A percentile compares a stretch with the other conserved stretches of the same genome.
Conservation (phyloP, 1,139 yeast species). For the Pichia cactophila region DNA sequence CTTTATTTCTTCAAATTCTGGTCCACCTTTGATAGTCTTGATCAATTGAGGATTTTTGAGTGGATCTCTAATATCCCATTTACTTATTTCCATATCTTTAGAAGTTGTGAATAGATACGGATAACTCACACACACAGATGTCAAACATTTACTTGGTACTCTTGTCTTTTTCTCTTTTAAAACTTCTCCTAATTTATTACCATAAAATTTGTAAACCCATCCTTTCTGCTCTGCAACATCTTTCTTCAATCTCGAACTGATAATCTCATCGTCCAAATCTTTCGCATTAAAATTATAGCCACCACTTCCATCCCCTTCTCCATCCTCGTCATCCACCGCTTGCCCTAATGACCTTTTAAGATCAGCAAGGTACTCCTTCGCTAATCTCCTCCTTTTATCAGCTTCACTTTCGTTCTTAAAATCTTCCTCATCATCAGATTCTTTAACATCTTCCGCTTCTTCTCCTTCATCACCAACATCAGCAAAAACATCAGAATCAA, state of each 20-base stretch:
- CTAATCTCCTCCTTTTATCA: slow-evolving; percentile 88
- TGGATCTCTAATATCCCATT: slow-evolving; percentile 58
- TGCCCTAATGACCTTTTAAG: slow-evolving; percentile 33
- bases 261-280: slow-evolving; percentile 80
- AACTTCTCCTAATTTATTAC: slow-evolving; percentile 33
- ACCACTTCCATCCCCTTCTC: slow-evolving; percentile 28
- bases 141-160: slow-evolving; percentile 52
- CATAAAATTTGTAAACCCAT: slow-evolving; percentile 58
- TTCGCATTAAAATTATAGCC: slow-evolving; percentile 78
- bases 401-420: slow-evolving; percentile 75
- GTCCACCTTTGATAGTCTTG: slow-evolving; percentile 61
- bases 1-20: slow-evolving; percentile 32
- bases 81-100: slow-evolving; percentile 72
- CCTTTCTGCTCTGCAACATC: slow-evolving; percentile 92
- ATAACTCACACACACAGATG: slow-evolving; percentile 43
- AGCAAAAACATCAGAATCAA: slow-evolving; percentile 33
- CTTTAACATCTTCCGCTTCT: slow-evolving; percentile 33
- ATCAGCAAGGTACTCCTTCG: slow-evolving; percentile 84
- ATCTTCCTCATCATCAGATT: slow-evolving; percentile 60
- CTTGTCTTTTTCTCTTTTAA: slow-evolving; percentile 35
- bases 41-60: slow-evolving; percentile 51
- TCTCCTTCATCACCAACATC: slow-evolving; percentile 30
- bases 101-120: slow-evolving; percentile 75
- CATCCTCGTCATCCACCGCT: slow-evolving; percentile 19
- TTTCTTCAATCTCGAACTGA: slow-evolving; percentile 68